Percentiles rank a stretch among this genome's conserved stretches.
Conservation (phyloP, 768 basidiomycete genomes). For the Lactifluus volemus region DNA sequence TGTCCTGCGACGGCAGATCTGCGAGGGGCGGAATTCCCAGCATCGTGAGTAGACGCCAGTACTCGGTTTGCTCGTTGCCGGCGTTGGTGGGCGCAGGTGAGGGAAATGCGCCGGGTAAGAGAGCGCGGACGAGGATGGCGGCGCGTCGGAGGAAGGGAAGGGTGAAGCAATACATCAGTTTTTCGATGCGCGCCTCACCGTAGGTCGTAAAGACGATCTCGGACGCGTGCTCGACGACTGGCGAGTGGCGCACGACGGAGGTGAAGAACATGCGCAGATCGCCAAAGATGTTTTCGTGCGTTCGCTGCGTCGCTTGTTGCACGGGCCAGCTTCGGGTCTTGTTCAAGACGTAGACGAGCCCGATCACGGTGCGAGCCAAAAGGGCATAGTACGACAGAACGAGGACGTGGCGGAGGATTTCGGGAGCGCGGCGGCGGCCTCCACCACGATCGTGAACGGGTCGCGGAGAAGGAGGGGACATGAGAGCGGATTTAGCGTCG, state of each 20-base stretch:
- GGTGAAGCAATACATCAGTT: slow-evolving; percentile 78
- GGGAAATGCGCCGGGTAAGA: slow-evolving; percentile 56
- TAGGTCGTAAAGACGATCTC: slow-evolving; percentile 71
- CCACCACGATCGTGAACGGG: slow-evolving; percentile 82
- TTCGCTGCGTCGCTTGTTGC: slow-evolving; percentile 39
- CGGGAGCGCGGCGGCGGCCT: slow-evolving; percentile 87
- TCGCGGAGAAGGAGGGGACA: slow-evolving; percentile 84
- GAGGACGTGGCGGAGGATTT: slow-evolving; percentile 84
- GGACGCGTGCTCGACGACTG: slow-evolving; percentile 78
- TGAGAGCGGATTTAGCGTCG: slow-evolving; percentile 73
- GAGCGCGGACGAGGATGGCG: slow-evolving; percentile 73
- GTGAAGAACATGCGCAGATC: slow-evolving; percentile 85
- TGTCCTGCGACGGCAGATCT: slow-evolving; percentile 74
- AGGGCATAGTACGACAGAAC: slow-evolving; percentile 86
- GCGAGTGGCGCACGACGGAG: slow-evolving; percentile 84
- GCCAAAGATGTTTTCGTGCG: slow-evolving; percentile 69
- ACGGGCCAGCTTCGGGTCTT: slow-evolving; percentile 46
- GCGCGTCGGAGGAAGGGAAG: slow-evolving; percentile 87
- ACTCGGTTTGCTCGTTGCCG: slow-evolving; percentile 52
- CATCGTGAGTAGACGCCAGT: slow-evolving; percentile 62
- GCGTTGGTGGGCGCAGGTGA: slow-evolving; percentile 34
- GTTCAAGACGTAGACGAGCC: slow-evolving; percentile 74
- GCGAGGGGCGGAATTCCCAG: slow-evolving; percentile 75
- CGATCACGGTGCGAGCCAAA: slow-evolving; percentile 78
- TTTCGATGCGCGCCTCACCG: slow-evolving; percentile 78